Evolutionary conservation across 192 early-diverging fungal species (phyloP), one percentile per base, ranked within the genome.

Genomic region (Allomyces javanicus): DNA sequence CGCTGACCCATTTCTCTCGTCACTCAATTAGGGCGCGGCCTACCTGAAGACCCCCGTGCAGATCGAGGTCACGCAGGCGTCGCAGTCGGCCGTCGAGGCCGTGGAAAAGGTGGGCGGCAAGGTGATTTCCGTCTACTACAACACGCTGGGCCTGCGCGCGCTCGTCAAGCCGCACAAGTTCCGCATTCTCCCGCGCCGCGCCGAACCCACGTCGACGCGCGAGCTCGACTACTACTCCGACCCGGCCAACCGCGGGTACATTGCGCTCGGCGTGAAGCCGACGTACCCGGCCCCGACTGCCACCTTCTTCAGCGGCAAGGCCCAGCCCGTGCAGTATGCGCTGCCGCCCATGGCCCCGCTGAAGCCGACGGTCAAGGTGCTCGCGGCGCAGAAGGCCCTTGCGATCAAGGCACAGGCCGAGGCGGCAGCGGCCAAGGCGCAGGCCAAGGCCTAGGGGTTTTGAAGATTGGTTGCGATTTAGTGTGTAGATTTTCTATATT

Each of bases 21-120:
- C 11, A 61, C 27, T n/a, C 17, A 26, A 44, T 12, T 72, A 90
- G 76, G 94, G 93, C n/a, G 78, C 82, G 27, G 82, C 87, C 33
- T 78, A 83, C 44, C 83, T 97, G 65, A 85, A 79, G 22, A 80
- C 78, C 0, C 83, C 87, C 26, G 76, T 97, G 64, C 86, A 84
- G 22, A 83, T 97, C 55, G 91, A 92, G 70, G 91, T 94, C 17
- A 86, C 89, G 0, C 77, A 83, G 71, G 93, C 90, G 1, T 85
- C 87, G 4, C 75, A 81, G 64, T 71, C 80, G 25, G 89, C 94
- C 10, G 90, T 94, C 69, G 72, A 82, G 73, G 72, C 84, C 24
- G 81, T 97, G 64, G 93, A 97, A 70, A 72, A 76, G 44, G 76
- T 80, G 1, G 94, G 93, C 5, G 94, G 94, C 40, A 81, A 72